phyloP scores from a whole-genome alignment of 2,329 filamentous ascomycete genomes.

The Claviceps lovelessii region DNA sequence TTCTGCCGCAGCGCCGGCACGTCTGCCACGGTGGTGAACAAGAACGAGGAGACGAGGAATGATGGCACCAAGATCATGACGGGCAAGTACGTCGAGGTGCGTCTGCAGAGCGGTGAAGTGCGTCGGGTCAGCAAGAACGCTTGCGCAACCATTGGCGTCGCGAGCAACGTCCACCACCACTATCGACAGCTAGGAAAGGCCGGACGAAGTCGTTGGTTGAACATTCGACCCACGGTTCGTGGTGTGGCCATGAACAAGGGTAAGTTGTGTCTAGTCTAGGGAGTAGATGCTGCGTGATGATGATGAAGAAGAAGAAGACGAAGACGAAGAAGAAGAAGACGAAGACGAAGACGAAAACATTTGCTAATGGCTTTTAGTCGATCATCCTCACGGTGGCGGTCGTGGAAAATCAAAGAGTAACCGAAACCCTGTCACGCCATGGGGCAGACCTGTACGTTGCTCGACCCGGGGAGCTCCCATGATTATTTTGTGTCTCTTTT shows the following conservation, averaged over 20 bases:
- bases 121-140: slow-evolving; percentile 81
- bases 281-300: neutral
- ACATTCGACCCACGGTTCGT: slow-evolving; percentile 86
- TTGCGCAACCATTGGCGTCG: slow-evolving; percentile 84
- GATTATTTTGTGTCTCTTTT: neutral
- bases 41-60: slow-evolving; percentile 59
- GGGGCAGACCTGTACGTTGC: slow-evolving; percentile 76
- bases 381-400: slow-evolving; percentile 97
- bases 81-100: slow-evolving; percentile 67
- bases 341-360: no score
- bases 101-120: slow-evolving; percentile 84
- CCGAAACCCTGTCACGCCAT: slow-evolving; percentile 83
- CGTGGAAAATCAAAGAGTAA: slow-evolving; percentile 99
- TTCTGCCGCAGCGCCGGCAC: slow-evolving; percentile 94
- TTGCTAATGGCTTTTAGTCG: slow-evolving; percentile 36
- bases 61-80: slow-evolving; percentile 48
- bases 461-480: neutral
- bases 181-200: slow-evolving; percentile 90
- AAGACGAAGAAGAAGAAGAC: no score
- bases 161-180: slow-evolving; percentile 86
- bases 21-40: slow-evolving; percentile 75
- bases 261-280: slow-evolving; percentile 23
- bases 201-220: slow-evolving; percentile 82
- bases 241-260: slow-evolving; percentile 98
- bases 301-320: neutral